Evolutionary conservation across 1,284 basidiomycete genomes (phyloP), one percentile per base, ranked within the genome.

Genomic region (Moesziomyces aphidis): DNA sequence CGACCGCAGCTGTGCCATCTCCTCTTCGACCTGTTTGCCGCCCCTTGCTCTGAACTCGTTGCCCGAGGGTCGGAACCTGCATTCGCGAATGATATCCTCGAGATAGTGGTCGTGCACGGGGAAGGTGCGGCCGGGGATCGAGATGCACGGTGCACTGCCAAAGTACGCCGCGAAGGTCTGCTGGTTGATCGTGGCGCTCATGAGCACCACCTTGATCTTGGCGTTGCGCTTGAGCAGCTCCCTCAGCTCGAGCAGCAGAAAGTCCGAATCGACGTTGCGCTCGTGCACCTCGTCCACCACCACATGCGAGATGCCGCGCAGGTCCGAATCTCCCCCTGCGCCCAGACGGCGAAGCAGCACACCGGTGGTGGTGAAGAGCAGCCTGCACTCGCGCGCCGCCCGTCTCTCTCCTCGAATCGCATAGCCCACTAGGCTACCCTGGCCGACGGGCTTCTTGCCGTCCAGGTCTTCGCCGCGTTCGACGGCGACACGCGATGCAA

Each of bases 261-360:
- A 91, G 85, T 97, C 95, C 15, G 92, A 91, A 78, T 97, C 94
- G 11, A 95, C 89, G 17, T 93, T 93, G 55, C 94, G 89, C 86
- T 96, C 94, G 82, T 96, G 94, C 34, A 94, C 93, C 88, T 97
- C 95, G 79, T 97, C 95, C 15, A 97, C 93, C 49, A 97, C 87
- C 34, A 97, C 88, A 85, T 97, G 95, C 7, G 91, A 92, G 51
- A 95, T 89, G 50, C 89, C 88, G 26, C 88, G 84, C 19, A 97
- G 86, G 57, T 89, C 89, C 44, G 93, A 90, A 50, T 93, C 93
- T 17, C 87, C 87, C n/a, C 90, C 85, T 0, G 87, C 89, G n/a
- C 77, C 77, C 8, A 97, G 86, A 15, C 94, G 89, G 58, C 94
- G 88, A 36, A 97, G 88, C 1, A 95, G 89, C 43, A 97, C 92